Conservation (phyloP, 257 asterid species). For the Solanum bulbocastanum region DNA sequence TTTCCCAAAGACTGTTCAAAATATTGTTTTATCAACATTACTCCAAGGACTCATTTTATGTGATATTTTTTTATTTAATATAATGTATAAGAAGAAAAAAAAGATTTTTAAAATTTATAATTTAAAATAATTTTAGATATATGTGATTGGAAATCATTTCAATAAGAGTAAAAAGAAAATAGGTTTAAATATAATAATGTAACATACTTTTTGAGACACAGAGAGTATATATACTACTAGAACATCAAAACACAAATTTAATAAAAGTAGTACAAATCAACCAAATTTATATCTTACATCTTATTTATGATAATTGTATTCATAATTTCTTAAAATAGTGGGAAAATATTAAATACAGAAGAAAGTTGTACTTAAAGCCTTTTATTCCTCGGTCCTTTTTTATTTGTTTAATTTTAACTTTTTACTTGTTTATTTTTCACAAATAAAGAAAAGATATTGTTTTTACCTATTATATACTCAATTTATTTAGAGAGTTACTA, state of each 20-base stretch:
- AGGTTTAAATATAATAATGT: too few relatives aligned
- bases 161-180: rapidly evolving
- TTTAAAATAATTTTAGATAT: too few relatives aligned
- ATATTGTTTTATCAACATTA: not conserved
- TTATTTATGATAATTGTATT: not conserved
- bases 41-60: not conserved
- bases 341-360: not conserved
- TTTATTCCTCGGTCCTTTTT: too few relatives aligned
- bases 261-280: not conserved
- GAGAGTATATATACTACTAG: not conserved
- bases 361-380: not conserved
- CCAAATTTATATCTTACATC: not conserved
- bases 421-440: too few relatives aligned
- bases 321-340: not conserved
- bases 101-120: too few relatives aligned
- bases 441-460: too few relatives aligned
- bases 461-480: too few relatives aligned
- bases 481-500: too few relatives aligned
- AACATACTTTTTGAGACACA: too few relatives aligned
- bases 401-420: too few relatives aligned
- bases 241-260: not conserved
- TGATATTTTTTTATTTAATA: too few relatives aligned
- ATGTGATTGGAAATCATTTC: not conserved
- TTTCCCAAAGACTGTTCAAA: not conserved
- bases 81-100: too few relatives aligned